A percentile compares a stretch with the other conserved stretches of the same genome.
phyloP scores from a whole-genome alignment of 2,329 filamentous ascomycete genomes.

The Plectosphaerella cucumerina region DNA sequence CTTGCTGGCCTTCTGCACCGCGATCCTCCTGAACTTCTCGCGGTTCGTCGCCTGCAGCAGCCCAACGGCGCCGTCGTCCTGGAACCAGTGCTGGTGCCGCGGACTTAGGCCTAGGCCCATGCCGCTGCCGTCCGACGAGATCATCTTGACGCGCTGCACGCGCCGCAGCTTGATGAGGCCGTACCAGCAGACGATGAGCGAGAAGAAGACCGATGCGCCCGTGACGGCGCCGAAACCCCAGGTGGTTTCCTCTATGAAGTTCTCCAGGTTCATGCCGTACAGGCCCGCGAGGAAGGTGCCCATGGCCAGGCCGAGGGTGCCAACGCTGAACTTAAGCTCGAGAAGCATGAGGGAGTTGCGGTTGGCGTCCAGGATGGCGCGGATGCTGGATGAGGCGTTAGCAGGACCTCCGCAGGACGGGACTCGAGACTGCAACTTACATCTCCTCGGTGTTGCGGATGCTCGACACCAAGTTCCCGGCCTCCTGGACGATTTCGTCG shows the following conservation, averaged over 20 bases:
- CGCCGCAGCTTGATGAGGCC: slow-evolving; percentile 79
- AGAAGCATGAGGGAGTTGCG: slow-evolving; percentile 97
- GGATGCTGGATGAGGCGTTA: slow-evolving; percentile 60
- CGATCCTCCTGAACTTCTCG: slow-evolving; percentile 48
- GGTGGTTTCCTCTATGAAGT: slow-evolving; percentile 93
- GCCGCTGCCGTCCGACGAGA: slow-evolving; percentile 28
- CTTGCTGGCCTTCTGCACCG: slow-evolving; percentile 39
- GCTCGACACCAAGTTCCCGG: slow-evolving; percentile 85
- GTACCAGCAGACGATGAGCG: slow-evolving; percentile 75
- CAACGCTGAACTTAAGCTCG: slow-evolving; percentile 93
- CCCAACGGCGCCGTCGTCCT: slow-evolving; percentile 44
- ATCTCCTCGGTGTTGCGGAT: slow-evolving; percentile 99
- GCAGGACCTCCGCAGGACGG: not conserved
- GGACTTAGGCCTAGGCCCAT: slow-evolving; percentile 4
- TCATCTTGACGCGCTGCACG: slow-evolving; percentile 88
- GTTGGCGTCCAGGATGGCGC: slow-evolving; percentile 95
- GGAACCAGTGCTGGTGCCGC: slow-evolving; percentile 35
- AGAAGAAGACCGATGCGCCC: slow-evolving; percentile 64
- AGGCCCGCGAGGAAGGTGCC: slow-evolving; percentile 95
- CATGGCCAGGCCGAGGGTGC: slow-evolving; percentile 88
- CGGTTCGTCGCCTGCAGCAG: slow-evolving; percentile 50
- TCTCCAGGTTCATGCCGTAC: slow-evolving; percentile 99
- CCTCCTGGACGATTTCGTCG: slow-evolving; percentile 95
- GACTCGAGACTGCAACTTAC: slow-evolving; percentile 46
- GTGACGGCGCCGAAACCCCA: slow-evolving; percentile 80